Base-by-base conservation (phyloP, 352 stramenopile genomes). In the Phytopythium helicoides region DNA sequence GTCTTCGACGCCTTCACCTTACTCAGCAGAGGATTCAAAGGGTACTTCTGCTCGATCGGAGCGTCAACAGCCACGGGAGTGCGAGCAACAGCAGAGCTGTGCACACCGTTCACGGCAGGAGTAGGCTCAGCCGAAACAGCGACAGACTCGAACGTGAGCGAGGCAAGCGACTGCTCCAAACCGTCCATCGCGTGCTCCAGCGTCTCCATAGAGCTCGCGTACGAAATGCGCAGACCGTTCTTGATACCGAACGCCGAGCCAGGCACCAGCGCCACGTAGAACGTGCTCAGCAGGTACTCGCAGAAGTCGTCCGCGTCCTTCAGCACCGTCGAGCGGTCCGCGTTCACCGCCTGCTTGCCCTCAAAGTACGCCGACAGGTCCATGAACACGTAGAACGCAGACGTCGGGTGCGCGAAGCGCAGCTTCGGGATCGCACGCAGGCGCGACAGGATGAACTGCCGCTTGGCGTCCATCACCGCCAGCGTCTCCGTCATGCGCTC, bases 321-420 rank as follows among this genome's bases (percentile, higher is more conserved):
- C 16, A 86, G 50, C 36, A 73, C 52, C 23, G 47, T 60, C 22
- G 55, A 58, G 18, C 64, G 63, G 0, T 49, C 42, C 3, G 67
- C 38, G 54, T 69, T 16, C 62, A 69, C 26, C 61, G 73, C 58
- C 73, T 80, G 39, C 64, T 85, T 21, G n/a, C n/a, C n/a, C n/a
- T 73, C 66, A 47, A 92, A 89, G 54, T 84, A 80, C 39, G 62
- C 35, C 7, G 68, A 75, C 3, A 99, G 71, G 60, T 98, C 92
- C 15, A 96, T 76, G 36, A 98, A 89, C n/a, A 98, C 75, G 64
- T 99, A 99, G 71, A 99, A 98, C 9, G 96, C 92, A 12, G 92
- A 95, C 31, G 86, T 84, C 15, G 95, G 93, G 45, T 97, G 78
- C 15, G 82, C 69, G 28, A 90, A 93, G 3, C 54, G 69, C 8